Conservation (phyloP, 2,329 filamentous ascomycete genomes). For the Pseudogymnoascus sp. region DNA sequence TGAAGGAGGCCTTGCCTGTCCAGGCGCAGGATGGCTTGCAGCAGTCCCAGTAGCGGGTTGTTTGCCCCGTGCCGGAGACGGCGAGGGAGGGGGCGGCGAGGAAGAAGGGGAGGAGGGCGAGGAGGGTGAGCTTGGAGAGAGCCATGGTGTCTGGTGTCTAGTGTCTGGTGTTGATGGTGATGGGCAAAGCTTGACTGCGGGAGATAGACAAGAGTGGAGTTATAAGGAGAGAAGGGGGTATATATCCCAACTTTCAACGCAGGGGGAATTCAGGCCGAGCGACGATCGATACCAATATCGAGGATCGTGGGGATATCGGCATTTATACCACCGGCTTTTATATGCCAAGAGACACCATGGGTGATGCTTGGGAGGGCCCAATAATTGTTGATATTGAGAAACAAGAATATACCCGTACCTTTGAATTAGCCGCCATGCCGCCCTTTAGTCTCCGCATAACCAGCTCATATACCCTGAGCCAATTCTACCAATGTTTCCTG, state of each 20-base stretch:
- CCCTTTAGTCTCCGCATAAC: not conserved
- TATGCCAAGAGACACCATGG: not conserved
- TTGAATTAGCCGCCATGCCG: not conserved
- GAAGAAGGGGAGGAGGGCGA: conserved; percentile 22
- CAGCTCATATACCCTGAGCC: not conserved
- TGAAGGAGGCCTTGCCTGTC: conserved; percentile 49
- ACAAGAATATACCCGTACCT: not conserved
- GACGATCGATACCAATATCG: not conserved
- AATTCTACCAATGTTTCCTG: not conserved
- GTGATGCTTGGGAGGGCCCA: not conserved
- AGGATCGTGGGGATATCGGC: not conserved
- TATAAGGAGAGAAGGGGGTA: not conserved
- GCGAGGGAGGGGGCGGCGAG: conserved; percentile 17
- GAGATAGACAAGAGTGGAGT: not conserved
- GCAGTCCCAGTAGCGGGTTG: conserved; percentile 54
- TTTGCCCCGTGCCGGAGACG: conserved; percentile 21
- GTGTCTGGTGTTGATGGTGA: not conserved
- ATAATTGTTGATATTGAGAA: not conserved
- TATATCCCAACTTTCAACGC: not conserved
- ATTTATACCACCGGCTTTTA: not conserved
- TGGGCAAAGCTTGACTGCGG: not conserved
- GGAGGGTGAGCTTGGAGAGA: conserved; percentile 18
- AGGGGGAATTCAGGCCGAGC: conserved; percentile 1
- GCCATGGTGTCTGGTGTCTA: conserved; percentile 18
- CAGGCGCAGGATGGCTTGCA: conserved; percentile 64